These are phyloP conservation scores for Westerdykella sp. DNA, from an alignment of 2,329 filamentous ascomycete genomes.

Conservation along the genomic window DNA sequence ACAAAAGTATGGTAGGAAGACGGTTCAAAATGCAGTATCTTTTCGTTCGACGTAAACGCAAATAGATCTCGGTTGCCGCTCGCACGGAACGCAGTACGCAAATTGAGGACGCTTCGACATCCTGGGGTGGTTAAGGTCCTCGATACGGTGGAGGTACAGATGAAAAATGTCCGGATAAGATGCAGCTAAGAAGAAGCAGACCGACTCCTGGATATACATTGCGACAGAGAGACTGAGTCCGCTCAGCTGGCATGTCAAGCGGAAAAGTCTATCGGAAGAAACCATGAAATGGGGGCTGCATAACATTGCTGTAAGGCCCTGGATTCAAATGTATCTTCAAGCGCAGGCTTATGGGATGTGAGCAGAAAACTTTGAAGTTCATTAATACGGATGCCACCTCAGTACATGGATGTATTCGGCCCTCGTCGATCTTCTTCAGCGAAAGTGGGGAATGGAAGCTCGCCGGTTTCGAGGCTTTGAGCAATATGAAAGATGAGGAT, in stretches of 20 bases:
- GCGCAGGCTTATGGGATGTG: constrained; percentile 5
- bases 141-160: constrained; percentile 79
- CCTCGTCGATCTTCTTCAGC: constrained; percentile 83
- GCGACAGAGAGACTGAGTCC: constrained; percentile 87
- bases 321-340: neutral
- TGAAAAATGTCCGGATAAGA: neutral
- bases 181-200: constrained; percentile 47
- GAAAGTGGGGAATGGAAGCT: constrained; percentile 98
- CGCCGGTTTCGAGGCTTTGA: constrained; percentile 86
- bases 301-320: constrained; percentile 62
- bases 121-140: constrained; percentile 91
- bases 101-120: constrained; percentile 85
- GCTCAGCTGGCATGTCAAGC: constrained; percentile 80
- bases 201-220: constrained; percentile 91
- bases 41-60: constrained; percentile 82
- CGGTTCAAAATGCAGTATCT: constrained; percentile 88
- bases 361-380: constrained; percentile 82
- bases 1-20: constrained; percentile 62
- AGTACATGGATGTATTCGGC: constrained; percentile 80
- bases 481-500: constrained; percentile 93
- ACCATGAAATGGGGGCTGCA: constrained; percentile 96
- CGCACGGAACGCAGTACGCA: constrained; percentile 89
- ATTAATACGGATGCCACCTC: constrained; percentile 91
- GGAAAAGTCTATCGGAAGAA: constrained; percentile 81
- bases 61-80: constrained; percentile 78